Base-by-base conservation (phyloP, 169 alveolate genomes). In the Eimeria maxima region DNA sequence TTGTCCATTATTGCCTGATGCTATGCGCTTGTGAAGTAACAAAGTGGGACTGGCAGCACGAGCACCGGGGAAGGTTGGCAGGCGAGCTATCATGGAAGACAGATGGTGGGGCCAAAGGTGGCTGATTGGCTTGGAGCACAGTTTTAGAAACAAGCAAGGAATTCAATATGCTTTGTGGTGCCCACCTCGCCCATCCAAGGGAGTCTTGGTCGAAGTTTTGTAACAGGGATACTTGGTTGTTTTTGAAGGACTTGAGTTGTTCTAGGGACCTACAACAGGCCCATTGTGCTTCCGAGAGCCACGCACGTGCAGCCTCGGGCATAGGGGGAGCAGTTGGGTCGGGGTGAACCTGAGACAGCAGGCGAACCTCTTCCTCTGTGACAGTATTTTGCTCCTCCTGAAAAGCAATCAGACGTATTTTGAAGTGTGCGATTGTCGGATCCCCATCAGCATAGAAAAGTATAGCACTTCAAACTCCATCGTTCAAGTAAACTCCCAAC, bases 201-300 rank as follows among this genome's bases (percentile, higher is more conserved):
- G 97, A 95, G 91, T 97, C 98, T 95, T 97, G 98, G 69, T 96
- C 98, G 88, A 97, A 80, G 94, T 96, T 96, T 96, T 96, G 97
- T 16, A 97, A 86, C 63, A 97, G 88, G 57, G 96, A 96, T 27
- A 96, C 90, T 11, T 93, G 93, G 71, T 60, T 87, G 69, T 74
- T 93, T 95, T 97, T 97, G 97, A 97, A 97, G 10, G 96, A 95
- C 29, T 95, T 86, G 74, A 95, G 73, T 76, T 89, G 93, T 84
- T 97, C 98, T 42, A 97, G 60, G 44, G 96, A 95, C 95, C 96
- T 90, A 42, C 96, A 88, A 84, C 95, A 96, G 3, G 95, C 97
- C 98, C 99, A 98, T 93, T 97, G 97, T 29, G 96, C 95, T 63
- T 98, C 99, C 47, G 98, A 97, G 53, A 98, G 97, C 97, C 98